Evolutionary conservation across 2,329 filamentous ascomycete genomes (phyloP), one percentile per base, ranked within the genome.

Genomic region (Hymenoscyphus fraxineus): DNA sequence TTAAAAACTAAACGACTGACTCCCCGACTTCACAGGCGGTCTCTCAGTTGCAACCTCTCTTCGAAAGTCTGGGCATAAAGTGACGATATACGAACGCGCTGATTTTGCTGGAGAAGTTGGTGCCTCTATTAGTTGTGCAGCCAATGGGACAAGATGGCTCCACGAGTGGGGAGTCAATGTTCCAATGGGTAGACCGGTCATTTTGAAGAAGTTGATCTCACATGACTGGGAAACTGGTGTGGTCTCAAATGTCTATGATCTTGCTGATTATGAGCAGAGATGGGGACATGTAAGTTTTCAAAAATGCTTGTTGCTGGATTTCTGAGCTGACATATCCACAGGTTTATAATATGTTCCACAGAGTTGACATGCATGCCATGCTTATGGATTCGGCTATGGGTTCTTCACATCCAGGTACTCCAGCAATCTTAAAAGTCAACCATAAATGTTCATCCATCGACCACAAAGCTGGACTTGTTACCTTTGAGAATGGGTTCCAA

Each of bases 181-280:
- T 1, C 77, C 77, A 15, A 85, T 85, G 70, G 88, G 87, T 9
- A 83, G 89, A 64, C 87, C 87, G 0, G 88, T 91, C 1, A 78
- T 90, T 1, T 76, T 91, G 59, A 81, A 80, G 75, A 86, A 86
- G 71, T 80, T 91, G 61, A 90, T 91, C 77, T 88, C 86, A 73
- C 82, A 85, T 3, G 87, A 90, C 75, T 91, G 88, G 88, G 82
- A 84, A 73, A 90, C 87, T 0, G 88, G 88, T 0, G 84, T 89
- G 75, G 82, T 85, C 0, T 81, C 86, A 31, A 89, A 83, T 68
- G 84, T 87, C 0, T 89, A 88, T 69, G 82, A 85, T 69, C 75
- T 91, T 19, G 81, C 77, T 12, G 87, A 90, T 71, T 90, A 90
- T 64, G 83, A 90, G 74, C 73, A 85, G 76, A 79, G 78, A 62